Percentiles rank a stretch among this genome's conserved stretches.
These are phyloP conservation scores for Daldinia vernicosa DNA, from an alignment of 495 filamentous ascomycete genomes.

Conservation along the genomic window DNA sequence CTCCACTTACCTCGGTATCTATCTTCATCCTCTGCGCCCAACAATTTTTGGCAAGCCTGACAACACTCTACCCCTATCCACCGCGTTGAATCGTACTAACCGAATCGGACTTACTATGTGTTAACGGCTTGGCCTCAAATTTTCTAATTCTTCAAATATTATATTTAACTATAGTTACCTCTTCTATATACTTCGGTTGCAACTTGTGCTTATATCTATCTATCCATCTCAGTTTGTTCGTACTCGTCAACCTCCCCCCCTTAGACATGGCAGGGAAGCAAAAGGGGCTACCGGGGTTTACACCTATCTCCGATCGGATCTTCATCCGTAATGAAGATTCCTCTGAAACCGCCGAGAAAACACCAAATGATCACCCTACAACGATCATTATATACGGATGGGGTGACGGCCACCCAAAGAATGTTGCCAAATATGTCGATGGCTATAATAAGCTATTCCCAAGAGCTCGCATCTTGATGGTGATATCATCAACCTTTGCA, in stretches of 20 bases:
- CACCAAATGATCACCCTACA: constrained; percentile 44
- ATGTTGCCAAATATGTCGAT: constrained; percentile 63
- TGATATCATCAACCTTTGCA: constrained; percentile 58
- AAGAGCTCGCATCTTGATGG: constrained; percentile 54
- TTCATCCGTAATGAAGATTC: constrained; percentile 46
- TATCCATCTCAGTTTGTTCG: neutral
- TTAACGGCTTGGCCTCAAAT: neutral
- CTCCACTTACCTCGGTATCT: constrained; percentile 25
- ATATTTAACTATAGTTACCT: neutral
- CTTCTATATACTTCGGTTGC: neutral
- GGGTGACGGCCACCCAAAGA: constrained; percentile 63
- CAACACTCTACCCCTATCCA: neutral
- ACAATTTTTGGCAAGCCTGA: neutral
- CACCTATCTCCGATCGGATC: constrained; percentile 51
- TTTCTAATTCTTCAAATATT: neutral
- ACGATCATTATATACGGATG: constrained; percentile 61
- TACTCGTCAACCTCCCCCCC: neutral
- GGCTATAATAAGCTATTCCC: constrained; percentile 63
- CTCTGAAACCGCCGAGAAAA: constrained; percentile 18
- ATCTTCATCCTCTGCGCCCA: neutral
- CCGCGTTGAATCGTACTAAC: neutral
- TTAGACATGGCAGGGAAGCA: constrained; percentile 28
- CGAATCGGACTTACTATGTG: neutral
- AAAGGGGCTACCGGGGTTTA: constrained; percentile 47
- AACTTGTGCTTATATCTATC: neutral